A percentile compares a stretch with the other conserved stretches of the same genome.
phyloP scores from a whole-genome alignment of 257 asterid species.

The Phtheirospermum japonicum region DNA sequence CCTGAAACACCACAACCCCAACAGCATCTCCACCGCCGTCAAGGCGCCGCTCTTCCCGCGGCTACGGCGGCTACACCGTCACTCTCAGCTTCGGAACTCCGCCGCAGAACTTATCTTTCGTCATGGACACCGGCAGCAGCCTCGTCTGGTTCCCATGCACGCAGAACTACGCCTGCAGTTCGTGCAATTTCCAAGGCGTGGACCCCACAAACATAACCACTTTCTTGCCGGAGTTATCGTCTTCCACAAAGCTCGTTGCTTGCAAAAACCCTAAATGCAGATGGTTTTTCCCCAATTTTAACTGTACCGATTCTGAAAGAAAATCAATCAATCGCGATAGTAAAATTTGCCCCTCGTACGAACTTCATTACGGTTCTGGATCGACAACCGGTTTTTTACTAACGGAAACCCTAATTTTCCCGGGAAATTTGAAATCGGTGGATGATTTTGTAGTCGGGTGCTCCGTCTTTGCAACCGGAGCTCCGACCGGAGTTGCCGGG shows the following conservation, averaged over 20 bases:
- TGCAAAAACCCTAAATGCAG: slow-evolving; percentile 38
- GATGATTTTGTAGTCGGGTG: no score
- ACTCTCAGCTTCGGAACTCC: slow-evolving; percentile 44
- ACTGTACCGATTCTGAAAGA: no score
- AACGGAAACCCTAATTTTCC: no score
- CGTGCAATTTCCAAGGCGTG: slow-evolving; percentile 25
- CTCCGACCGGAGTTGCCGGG: slow-evolving; percentile 41
- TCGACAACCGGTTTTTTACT: no score
- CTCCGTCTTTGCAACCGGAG: slow-evolving; percentile 20
- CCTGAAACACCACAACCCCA: slow-evolving; percentile 32
- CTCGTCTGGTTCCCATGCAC: slow-evolving; percentile 48
- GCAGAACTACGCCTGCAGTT: slow-evolving; percentile 18
- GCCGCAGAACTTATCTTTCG: slow-evolving; percentile 35
- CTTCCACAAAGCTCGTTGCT: slow-evolving; percentile 30
- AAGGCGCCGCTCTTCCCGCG: slow-evolving; percentile 25
- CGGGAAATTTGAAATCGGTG: no score
- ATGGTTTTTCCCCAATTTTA: slow-evolving; percentile 19
- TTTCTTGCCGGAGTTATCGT: slow-evolving; percentile 31
- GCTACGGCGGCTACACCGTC: slow-evolving; percentile 36
- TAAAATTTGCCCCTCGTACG: no score
- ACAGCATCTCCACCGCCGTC: slow-evolving; percentile 1
- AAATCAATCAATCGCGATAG: no score
- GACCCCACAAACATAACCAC: slow-evolving; percentile 12
- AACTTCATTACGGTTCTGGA: no score
- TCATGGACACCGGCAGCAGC: slow-evolving; percentile 48